phyloP scores from a whole-genome alignment of 371 early-diverging fungal species.

The Apophysomyces variabilis region DNA sequence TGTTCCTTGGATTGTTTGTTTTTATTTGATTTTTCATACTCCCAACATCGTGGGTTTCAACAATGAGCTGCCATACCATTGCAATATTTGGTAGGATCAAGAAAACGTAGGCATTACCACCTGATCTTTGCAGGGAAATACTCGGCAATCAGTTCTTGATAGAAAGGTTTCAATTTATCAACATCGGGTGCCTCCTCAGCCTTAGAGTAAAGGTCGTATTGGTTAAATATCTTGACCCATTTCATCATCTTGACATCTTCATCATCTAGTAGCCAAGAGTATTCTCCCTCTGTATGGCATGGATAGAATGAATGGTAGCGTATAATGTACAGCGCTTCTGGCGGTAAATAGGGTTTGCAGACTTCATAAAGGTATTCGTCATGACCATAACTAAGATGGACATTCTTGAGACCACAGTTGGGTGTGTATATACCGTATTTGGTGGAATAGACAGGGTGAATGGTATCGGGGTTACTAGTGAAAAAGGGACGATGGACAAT shows the following conservation, averaged over 20 bases:
- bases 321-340: conserved; percentile 54
- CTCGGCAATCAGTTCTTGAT: conserved; percentile 53
- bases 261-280: conserved; percentile 52
- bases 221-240: conserved; percentile 59
- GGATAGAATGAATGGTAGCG: conserved; percentile 66
- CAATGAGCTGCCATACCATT: neutral
- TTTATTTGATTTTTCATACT: neutral
- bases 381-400: conserved; percentile 62
- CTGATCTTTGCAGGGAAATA: conserved; percentile 57
- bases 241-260: conserved; percentile 53
- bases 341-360: conserved; percentile 53
- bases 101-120: conserved; percentile 38
- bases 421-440: conserved; percentile 57
- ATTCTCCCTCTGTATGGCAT: conserved; percentile 53
- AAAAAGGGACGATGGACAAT: conserved; percentile 54
- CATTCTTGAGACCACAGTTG: conserved; percentile 55
- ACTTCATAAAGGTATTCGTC: conserved; percentile 66
- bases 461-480: conserved; percentile 49
- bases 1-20: neutral
- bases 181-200: conserved; percentile 43
- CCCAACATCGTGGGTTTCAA: conserved; percentile 1
- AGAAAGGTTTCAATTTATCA: conserved; percentile 47
- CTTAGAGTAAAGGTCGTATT: conserved; percentile 65
- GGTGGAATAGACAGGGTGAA: conserved; percentile 38
- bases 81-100: neutral